Conservation (phyloP, 2,329 filamentous ascomycete genomes). For the Sporothrix brasiliensis region DNA sequence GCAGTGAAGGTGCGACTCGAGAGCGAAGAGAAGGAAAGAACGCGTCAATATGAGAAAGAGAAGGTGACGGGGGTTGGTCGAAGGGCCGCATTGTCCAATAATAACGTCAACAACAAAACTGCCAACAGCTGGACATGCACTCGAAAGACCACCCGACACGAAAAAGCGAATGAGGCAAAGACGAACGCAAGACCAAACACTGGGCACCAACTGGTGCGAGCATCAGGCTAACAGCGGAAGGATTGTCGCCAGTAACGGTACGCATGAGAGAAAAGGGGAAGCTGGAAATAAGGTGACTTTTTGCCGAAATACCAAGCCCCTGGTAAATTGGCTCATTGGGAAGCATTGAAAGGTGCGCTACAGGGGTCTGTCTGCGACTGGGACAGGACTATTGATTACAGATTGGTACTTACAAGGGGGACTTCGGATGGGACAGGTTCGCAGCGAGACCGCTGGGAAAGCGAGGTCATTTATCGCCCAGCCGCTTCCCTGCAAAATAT, state of each 20-base stretch:
- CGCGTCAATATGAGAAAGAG: slow-evolving; percentile 15
- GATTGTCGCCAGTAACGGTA: slow-evolving; percentile 19
- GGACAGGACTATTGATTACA: slow-evolving; percentile 17
- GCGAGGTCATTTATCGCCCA: neutral
- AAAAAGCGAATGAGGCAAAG: neutral
- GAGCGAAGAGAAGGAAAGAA: neutral
- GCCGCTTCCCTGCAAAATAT: slow-evolving; percentile 6
- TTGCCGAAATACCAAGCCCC: too few species aligned
- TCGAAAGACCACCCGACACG: slow-evolving; percentile 9
- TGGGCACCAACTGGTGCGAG: slow-evolving; percentile 16
- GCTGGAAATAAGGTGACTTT: slow-evolving; percentile 4
- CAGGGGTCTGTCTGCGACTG: slow-evolving; percentile 30
- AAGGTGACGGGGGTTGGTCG: neutral
- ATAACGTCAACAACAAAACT: slow-evolving; percentile 13
- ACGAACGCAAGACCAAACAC: slow-evolving; percentile 2
- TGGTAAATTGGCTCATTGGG: neutral
- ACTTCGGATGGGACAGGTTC: slow-evolving; percentile 26
- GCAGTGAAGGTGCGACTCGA: slow-evolving; percentile 20
- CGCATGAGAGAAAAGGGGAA: slow-evolving; percentile 15
- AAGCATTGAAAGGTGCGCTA: slow-evolving; percentile 9
- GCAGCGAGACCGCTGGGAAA: neutral
- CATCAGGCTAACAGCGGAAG: slow-evolving; percentile 10
- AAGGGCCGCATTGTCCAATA: slow-evolving; percentile 28
- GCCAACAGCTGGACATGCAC: slow-evolving; percentile 15
- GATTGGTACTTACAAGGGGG: neutral